Base-by-base conservation (phyloP, 129 eudicot genomes). In the Daucus carota region DNA sequence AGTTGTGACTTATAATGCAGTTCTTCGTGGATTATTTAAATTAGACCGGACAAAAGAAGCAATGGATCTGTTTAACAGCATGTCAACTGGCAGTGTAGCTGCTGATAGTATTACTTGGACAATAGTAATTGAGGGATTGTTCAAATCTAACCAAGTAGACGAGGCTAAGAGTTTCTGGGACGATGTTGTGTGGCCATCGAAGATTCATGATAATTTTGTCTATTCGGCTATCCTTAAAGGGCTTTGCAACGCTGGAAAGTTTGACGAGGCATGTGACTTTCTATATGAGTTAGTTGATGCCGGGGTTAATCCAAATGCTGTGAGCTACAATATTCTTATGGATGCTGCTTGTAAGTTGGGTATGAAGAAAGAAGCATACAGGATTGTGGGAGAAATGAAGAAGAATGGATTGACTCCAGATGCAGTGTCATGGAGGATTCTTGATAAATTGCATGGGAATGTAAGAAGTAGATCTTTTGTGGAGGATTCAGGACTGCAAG, bases 141-240 rank as follows among this genome's bases (percentile, higher is more conserved):
- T 89, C 69, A 77, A 85, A 24, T 82, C 86, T 72, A 42, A 83
- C 34, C 62, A 77, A 2, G 59, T 88, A 65, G 97, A 89, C 33
- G 94, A 95, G 13, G 99, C 96, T 40, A 92, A 88, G 80, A 80
- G 79, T 74, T 89, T 95, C 8, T 95, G 97, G 99, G 90, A 84
- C 12, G 82, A 88, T 75, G 78, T 83, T 4, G 80, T 95, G 70
- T 95, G 97, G 99, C 99, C 96, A 3, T 91, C 97, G 2, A 81
- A 84, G 52, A 82, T 91, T 81, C 99, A 91, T 79, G 96, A 95
- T 57, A 79, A 76, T 63, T 91, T 83, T 77, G 96, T 95, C 41
- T 95, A 95, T 84, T 81, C 97, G 16, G 90, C 96, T 31, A 78
- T 95, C 48, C 79, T 91, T 48, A 92, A 95, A 80, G 99, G 99